A percentile compares a stretch with the other conserved stretches of the same genome.
Evolutionary conservation across 768 basidiomycete genomes (phyloP).

Genomic region (Lentinula sp.): DNA sequence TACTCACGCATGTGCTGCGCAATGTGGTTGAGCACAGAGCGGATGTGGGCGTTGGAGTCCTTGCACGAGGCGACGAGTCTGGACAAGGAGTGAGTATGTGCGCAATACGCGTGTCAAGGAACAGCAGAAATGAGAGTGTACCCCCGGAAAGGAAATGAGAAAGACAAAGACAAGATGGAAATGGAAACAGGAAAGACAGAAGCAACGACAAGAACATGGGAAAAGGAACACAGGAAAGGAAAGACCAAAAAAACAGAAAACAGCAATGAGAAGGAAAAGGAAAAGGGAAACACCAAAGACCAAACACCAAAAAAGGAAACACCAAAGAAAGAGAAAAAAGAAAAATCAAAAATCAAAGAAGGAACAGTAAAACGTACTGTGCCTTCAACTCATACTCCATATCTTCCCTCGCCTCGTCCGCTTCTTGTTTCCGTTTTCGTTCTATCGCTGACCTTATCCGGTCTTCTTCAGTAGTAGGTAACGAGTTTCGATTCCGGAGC

Average conservation of each 20-base stretch:
- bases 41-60: constrained; percentile 59
- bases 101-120: too few relatives aligned
- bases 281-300: too few relatives aligned
- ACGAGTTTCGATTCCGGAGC: constrained; percentile 15
- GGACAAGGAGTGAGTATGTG: too few relatives aligned
- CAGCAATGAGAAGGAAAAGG: too few relatives aligned
- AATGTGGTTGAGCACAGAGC: constrained; percentile 64
- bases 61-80: constrained; percentile 58
- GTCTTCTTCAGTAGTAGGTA: constrained; percentile 16
- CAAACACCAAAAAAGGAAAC: too few relatives aligned
- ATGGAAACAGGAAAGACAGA: too few relatives aligned
- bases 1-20: constrained; percentile 60
- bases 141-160: too few relatives aligned
- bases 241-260: too few relatives aligned
- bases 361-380: constrained; percentile 32
- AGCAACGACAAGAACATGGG: too few relatives aligned
- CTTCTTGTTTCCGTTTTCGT: constrained; percentile 29
- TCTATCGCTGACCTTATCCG: constrained; percentile 20
- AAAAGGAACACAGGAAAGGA: too few relatives aligned
- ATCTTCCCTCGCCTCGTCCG: constrained; percentile 42
- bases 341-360: background rate
- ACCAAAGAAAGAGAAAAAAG: background rate
- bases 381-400: constrained; percentile 56
- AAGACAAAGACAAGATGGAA: too few relatives aligned
- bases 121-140: too few relatives aligned